These are phyloP conservation scores for Acacia melanoxylon DNA, from an alignment of 306 rosid species.

Conservation along the genomic window DNA sequence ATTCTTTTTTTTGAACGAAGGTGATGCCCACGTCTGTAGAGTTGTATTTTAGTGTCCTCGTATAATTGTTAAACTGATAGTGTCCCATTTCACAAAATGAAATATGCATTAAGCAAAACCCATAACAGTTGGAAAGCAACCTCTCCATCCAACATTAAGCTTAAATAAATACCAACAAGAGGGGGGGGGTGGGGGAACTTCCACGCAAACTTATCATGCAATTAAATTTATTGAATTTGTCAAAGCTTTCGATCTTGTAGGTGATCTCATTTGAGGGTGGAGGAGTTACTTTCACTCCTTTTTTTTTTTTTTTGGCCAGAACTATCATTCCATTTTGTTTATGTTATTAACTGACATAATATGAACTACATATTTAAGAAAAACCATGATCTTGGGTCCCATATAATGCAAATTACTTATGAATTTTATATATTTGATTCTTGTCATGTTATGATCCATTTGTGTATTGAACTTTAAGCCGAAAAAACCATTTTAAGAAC, in stretches of 20 bases:
- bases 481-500: too few relatives aligned
- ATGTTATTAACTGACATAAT: neutral
- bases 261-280: neutral
- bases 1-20: neutral
- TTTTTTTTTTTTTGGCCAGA: too few relatives aligned
- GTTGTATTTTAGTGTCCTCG: neutral
- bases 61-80: neutral
- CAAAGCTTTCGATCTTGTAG: neutral
- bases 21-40: neutral
- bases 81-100: neutral
- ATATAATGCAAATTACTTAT: too few relatives aligned
- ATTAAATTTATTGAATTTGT: neutral
- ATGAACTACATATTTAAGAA: neutral
- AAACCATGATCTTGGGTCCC: neutral
- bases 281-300: neutral
- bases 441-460: too few relatives aligned
- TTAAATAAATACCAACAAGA: neutral
- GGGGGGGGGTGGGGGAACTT: fast-evolving
- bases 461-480: too few relatives aligned
- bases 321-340: neutral
- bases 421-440: too few relatives aligned
- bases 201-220: neutral
- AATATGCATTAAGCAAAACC: neutral
- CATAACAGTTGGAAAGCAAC: neutral
- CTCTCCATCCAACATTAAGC: neutral